Evolutionary conservation across 139 green algal species (phyloP), one percentile per base, ranked within the genome.

Genomic region (Coelastrella sp.): DNA sequence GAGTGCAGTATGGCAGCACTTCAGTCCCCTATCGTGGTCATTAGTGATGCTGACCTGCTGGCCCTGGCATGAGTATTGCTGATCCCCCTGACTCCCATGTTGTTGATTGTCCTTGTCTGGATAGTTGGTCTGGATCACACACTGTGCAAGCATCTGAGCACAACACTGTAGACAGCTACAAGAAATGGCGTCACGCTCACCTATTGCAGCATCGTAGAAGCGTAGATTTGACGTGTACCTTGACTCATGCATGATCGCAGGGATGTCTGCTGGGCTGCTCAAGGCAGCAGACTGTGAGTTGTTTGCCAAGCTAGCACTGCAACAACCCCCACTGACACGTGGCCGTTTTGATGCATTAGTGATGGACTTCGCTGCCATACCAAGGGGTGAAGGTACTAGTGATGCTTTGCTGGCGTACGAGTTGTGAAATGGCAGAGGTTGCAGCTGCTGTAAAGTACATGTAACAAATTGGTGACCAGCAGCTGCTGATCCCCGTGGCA

Each of bases 331-430:
- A 2, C 87, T 96, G 37, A 63, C 68, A 1, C 63, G 91, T 4
- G 78, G 85, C 6, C 83, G 91, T 34, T 92, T 97, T 78, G 89
- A 94, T 34, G 89, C 91, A 3, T 73, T 97, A 34, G 83, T 95
- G 13, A 41, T 79, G 13, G 94, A 97, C 71, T 93, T 96, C 83
- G 93, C 89, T 19, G 78, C 84, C 37, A 60, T 97, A 5, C 84
- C 88, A 2, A 83, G 94, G 1, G 86, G 92, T 2, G 91, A 96
- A 68, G 89, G 89, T n/a, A 90, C 77, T 9, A 63, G 40, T 1
- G 94, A 96, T 69, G 89, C 91, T 15, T 82, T 97, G 84, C 82
- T 96, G n/a, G 89, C 89, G 4, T 97, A 97, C 45, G 89, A 96
- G 73, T 57, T 96, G 77, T 94, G 87, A 43, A 34, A n/a, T 50